phyloP scores from a whole-genome alignment of 495 filamentous ascomycete species.

The Chlorociboria aeruginascens region DNA sequence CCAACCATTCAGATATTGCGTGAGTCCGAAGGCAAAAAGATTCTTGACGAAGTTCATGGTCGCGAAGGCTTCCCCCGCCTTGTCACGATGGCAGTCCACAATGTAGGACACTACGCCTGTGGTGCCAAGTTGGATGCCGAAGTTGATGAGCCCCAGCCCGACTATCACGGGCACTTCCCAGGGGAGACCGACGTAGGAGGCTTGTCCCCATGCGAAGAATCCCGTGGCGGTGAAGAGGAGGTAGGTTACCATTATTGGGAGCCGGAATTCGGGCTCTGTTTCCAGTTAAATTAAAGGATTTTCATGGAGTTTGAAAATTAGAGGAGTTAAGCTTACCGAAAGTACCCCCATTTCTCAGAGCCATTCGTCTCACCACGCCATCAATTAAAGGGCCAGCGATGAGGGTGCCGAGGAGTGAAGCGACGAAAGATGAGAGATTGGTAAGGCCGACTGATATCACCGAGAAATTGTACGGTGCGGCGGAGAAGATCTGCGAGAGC shows the following conservation, averaged over 20 bases:
- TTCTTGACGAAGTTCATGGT: constrained; percentile 32
- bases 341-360: constrained; percentile 17
- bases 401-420: constrained; percentile 26
- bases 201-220: constrained; percentile 34
- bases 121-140: constrained; percentile 30
- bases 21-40: constrained; percentile 27
- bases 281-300: background rate
- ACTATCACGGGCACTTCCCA: constrained; percentile 30
- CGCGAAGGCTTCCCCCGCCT: constrained; percentile 30
- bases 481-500: constrained; percentile 34
- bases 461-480: constrained; percentile 33
- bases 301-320: background rate
- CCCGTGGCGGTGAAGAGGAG: constrained; percentile 30
- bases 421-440: constrained; percentile 30
- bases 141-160: constrained; percentile 31
- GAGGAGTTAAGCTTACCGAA: constrained; percentile 7
- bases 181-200: constrained; percentile 16
- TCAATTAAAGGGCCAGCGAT: constrained; percentile 31
- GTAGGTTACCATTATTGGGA: constrained; percentile 30
- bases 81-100: constrained; percentile 30
- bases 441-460: constrained; percentile 31
- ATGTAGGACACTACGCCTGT: constrained; percentile 30
- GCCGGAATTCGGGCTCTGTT: constrained; percentile 34
- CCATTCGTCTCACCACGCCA: constrained; percentile 23
- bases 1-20: constrained; percentile 29